Conservation (phyloP, 768 basidiomycete genomes). For the Podaxis sp. region DNA sequence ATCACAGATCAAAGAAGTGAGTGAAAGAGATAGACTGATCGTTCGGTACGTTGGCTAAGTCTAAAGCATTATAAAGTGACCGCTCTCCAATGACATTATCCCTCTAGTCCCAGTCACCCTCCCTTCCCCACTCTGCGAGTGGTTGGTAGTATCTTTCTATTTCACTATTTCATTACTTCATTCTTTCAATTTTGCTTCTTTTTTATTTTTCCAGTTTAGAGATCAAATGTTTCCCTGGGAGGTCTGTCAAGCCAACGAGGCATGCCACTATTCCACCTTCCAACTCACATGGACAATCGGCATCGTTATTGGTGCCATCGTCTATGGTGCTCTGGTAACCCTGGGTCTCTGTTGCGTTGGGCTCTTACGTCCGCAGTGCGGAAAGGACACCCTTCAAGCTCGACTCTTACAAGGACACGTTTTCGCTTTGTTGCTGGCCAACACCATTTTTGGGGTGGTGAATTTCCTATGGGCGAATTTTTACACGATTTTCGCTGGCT, state of each 20-base stretch:
- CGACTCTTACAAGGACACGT: not conserved
- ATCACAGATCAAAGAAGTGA: no score
- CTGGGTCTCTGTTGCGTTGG: not conserved
- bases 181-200: no score
- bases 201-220: not conserved
- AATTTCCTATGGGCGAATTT: constrained; percentile 7
- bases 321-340: not conserved
- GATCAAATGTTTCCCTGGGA: not conserved
- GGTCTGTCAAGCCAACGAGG: not conserved
- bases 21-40: no score
- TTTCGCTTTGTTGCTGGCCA: not conserved
- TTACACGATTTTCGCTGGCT: not conserved
- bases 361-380: not conserved
- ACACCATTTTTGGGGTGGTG: not conserved
- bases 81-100: no score
- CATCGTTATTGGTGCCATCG: not conserved
- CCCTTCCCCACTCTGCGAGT: no score
- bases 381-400: not conserved
- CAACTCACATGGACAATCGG: constrained; percentile 5
- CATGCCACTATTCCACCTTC: not conserved
- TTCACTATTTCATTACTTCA: no score
- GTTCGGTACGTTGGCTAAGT: no score
- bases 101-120: no score
- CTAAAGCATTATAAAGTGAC: no score
- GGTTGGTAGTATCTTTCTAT: no score